Evolutionary conservation across 805 yeast species (phyloP).

Genomic region (Wickerhamomyces ciferrii): DNA sequence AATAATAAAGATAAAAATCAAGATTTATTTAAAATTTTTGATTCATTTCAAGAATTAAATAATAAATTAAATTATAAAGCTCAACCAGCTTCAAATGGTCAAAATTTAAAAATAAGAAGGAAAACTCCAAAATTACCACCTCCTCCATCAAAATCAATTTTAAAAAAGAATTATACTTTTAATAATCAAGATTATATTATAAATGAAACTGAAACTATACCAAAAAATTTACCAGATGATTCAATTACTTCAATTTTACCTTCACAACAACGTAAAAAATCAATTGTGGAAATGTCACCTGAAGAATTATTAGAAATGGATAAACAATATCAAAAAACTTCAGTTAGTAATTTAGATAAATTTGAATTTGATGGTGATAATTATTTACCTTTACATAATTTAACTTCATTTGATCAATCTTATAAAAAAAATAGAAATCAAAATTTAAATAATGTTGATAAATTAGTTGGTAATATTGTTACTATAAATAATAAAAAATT

Average conservation of each 20-base stretch:
- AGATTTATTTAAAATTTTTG: constrained; percentile 13
- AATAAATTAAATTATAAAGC: background rate
- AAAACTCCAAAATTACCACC: constrained; percentile 21
- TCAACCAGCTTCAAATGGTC: background rate
- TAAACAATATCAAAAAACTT: constrained; percentile 13
- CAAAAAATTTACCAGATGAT: background rate
- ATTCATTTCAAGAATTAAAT: constrained; percentile 11
- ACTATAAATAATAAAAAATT: constrained; percentile 1
- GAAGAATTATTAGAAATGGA: constrained; percentile 22
- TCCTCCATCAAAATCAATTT: constrained; percentile 18
- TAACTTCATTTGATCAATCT: constrained; percentile 1
- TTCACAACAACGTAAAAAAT: constrained; percentile 12
- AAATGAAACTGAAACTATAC: background rate
- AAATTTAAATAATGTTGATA: constrained; percentile 12
- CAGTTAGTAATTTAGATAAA: constrained; percentile 12
- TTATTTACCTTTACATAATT: constrained; percentile 12
- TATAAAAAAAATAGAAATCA: constrained; percentile 5
- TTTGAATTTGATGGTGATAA: constrained; percentile 21
- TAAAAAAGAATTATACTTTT: constrained; percentile 6
- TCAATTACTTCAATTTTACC: background rate
- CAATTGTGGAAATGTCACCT: constrained; percentile 20
- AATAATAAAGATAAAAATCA: background rate
- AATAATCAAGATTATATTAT: background rate
- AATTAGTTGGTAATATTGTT: constrained; percentile 7
- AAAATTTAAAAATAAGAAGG: background rate